Base-by-base conservation (phyloP, 1,139 yeast species). In the Zhuliangozyma blackwelliae region DNA sequence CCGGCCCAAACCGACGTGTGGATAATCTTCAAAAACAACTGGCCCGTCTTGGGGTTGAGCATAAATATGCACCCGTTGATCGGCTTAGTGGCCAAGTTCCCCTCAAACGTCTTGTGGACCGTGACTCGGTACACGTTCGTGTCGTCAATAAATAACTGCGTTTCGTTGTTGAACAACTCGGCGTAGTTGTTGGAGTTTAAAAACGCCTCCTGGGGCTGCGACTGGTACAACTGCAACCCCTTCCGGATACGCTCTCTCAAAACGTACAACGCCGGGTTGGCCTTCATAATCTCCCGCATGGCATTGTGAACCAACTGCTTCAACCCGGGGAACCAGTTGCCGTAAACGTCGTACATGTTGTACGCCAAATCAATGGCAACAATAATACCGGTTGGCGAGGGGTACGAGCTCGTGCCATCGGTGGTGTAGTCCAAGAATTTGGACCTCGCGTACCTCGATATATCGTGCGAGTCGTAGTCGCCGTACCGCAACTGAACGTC, bases 1-100 rank as follows among this genome's bases (percentile, higher is more conserved):
- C 99, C 99, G 2, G 96, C 83, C 95, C 97, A 94, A 1, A 89
- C 96, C 7, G 95, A 85, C 0, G 95, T 88, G 53, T 92, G 98
- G 43, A 94, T 88, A 37, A 92, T 77, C 54, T 88, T 89, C 61
- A 92, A 68, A 55, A 85, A 89, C 31, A 92, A 62, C 55, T 90
- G 96, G 25, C 97, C 97, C 4, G 92, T 77, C 47, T 82, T 79
- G 1, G 98, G 97, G 53, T 92, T 87, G 53, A 92, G 66, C 48
- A 88, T 88, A 54, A 92, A 88, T 8, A 90, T 77, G 2, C 95
- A 92, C 41, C 99, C 98, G 61, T 92, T 94, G 35, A 90, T 79
- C 4, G 97, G 96, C 51, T 87, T 89, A 0, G 96, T 89, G 1
- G 96, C 84, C 47, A 88, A 71, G 53, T 90, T 92, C 1, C 98